Conservation (phyloP, 371 early-diverging fungal species). For the Actinomucor elegans region DNA sequence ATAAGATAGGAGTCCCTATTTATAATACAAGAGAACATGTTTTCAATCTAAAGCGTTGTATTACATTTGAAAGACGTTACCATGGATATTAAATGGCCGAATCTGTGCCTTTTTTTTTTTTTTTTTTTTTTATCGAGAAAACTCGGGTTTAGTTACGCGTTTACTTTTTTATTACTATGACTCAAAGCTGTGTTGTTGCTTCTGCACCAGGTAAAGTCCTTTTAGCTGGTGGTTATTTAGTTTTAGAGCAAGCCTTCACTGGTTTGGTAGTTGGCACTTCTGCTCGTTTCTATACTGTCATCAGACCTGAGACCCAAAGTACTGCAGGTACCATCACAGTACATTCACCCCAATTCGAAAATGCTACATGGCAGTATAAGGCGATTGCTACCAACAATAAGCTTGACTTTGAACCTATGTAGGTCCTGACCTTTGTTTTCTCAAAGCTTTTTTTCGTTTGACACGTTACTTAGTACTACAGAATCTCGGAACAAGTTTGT, state of each 20-base stretch:
- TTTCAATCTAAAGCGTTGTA: too few relatives aligned
- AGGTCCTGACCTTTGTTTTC: constrained; percentile 4
- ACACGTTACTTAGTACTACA: constrained; percentile 5
- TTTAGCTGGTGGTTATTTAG: constrained; percentile 92
- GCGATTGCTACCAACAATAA: constrained; percentile 20
- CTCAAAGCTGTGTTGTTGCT: constrained; percentile 38
- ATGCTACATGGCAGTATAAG: constrained; percentile 66
- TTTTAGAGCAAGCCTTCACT: constrained; percentile 76
- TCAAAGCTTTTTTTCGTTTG: too few relatives aligned
- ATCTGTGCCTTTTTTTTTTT: too few relatives aligned
- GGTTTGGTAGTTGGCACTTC: constrained; percentile 87
- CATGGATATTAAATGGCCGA: too few relatives aligned
- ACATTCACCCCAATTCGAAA: constrained; percentile 70
- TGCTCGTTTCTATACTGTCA: constrained; percentile 80
- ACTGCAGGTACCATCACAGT: constrained; percentile 46
- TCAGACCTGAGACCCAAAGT: constrained; percentile 29
- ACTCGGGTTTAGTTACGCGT: too few relatives aligned
- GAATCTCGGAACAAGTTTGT: constrained; percentile 38
- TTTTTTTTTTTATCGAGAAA: background rate
- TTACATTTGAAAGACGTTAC: too few relatives aligned
- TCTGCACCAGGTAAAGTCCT: constrained; percentile 97
- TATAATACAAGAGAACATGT: background rate
- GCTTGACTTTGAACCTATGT: constrained; percentile 23
- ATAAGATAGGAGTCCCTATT: background rate
- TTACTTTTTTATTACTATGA: too few relatives aligned